phyloP scores from a whole-genome alignment of 2,329 filamentous ascomycete species.

The Ophiognomonia clavigignenti-juglandacearum region DNA sequence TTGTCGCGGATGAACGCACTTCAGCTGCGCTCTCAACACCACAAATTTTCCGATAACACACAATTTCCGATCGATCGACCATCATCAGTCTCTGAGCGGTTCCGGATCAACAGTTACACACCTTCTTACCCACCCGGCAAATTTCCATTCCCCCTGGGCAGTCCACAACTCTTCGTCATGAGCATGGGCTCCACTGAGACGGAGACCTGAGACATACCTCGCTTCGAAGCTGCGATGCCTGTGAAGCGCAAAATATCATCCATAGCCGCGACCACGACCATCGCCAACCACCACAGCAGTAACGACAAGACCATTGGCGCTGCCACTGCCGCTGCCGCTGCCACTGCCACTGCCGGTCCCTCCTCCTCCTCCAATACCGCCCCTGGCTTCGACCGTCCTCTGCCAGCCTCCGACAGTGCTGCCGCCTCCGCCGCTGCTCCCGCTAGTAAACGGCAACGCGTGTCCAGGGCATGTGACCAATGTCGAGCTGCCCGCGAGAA shows the following conservation, averaged over 20 bases:
- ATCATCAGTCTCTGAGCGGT: too few species aligned
- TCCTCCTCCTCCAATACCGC: conserved; percentile 9
- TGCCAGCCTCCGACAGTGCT: conserved; percentile 8
- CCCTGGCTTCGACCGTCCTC: conserved; percentile 10
- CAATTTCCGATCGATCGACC: too few species aligned
- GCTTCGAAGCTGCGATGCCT: conserved; percentile 29
- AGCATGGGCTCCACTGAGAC: too few species aligned
- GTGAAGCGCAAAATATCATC: conserved; percentile 31
- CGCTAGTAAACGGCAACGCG: conserved; percentile 55
- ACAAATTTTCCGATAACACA: too few species aligned
- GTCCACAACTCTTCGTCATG: too few species aligned
- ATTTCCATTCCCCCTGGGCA: too few species aligned
- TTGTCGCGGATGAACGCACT: not conserved
- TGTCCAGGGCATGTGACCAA: conserved; percentile 65
- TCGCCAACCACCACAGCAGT: too few species aligned
- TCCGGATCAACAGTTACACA: not conserved
- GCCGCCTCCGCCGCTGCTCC: conserved; percentile 14
- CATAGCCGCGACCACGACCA: too few species aligned
- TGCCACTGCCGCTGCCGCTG: not conserved
- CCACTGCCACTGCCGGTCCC: conserved; percentile 20
- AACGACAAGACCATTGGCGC: too few species aligned
- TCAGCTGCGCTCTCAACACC: not conserved
- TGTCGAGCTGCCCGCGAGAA: conserved; percentile 65
- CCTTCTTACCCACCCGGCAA: not conserved
- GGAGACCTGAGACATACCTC: conserved; percentile 20